Conservation (phyloP, 345 rosid genomes). For the Camelina neglecta region DNA sequence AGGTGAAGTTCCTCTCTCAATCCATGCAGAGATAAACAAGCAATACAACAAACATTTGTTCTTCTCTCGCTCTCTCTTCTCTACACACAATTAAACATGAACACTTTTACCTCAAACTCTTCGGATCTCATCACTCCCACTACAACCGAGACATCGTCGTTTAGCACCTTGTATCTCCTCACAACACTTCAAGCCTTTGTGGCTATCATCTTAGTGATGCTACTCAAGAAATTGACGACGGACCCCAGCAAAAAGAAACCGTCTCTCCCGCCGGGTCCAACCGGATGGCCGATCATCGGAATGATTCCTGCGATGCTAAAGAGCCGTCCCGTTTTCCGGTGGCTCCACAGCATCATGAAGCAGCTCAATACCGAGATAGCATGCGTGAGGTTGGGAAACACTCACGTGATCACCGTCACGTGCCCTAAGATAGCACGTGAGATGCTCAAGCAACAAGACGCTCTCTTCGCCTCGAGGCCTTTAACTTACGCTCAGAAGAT, state of each 20-base stretch:
- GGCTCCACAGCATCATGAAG: slow-evolving; percentile 57
- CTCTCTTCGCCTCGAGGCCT: slow-evolving; percentile 48
- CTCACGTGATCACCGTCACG: slow-evolving; percentile 50
- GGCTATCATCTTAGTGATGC: slow-evolving; percentile 39
- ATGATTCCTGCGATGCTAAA: slow-evolving; percentile 46
- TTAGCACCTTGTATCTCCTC: slow-evolving; percentile 43
- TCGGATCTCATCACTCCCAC: slow-evolving; percentile 43
- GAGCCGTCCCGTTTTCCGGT: slow-evolving; percentile 45
- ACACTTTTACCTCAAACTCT: slow-evolving; percentile 44
- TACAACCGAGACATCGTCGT: slow-evolving; percentile 14
- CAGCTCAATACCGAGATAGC: slow-evolving; percentile 54
- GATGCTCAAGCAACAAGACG: slow-evolving; percentile 49
- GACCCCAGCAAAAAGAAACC: slow-evolving; percentile 17
- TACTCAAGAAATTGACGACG: slow-evolving; percentile 35
- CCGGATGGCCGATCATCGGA: slow-evolving; percentile 52
- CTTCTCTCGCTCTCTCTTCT: slow-evolving; percentile 21
- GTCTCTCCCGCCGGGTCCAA: slow-evolving; percentile 53
- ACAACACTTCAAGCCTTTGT: slow-evolving; percentile 44
- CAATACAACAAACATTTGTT: slow-evolving; percentile 7
- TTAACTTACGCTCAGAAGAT: slow-evolving; percentile 39
- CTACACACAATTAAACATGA: slow-evolving; percentile 24
- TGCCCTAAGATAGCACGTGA: slow-evolving; percentile 52
- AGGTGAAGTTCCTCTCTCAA: slow-evolving; percentile 24
- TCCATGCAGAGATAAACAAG: slow-evolving; percentile 42
- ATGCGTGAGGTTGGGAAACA: slow-evolving; percentile 50